Conservation (phyloP, 495 filamentous ascomycete species). For the Elasticomyces elasticus region DNA sequence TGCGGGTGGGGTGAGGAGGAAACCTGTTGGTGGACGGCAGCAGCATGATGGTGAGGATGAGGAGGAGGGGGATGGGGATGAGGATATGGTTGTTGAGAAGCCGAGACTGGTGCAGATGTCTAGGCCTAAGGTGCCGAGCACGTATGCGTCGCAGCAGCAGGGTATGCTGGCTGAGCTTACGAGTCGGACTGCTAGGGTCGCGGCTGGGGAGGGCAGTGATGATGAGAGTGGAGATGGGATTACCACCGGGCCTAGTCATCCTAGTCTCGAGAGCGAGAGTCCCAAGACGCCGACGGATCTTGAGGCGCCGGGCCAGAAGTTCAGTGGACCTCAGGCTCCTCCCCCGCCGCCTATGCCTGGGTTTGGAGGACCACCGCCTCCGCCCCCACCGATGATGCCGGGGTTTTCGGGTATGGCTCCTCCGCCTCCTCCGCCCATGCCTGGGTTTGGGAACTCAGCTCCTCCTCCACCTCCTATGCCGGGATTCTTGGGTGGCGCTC, state of each 20-base stretch:
- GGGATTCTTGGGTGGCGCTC: constrained; percentile 28
- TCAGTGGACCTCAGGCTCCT: constrained; percentile 37
- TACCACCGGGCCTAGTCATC: constrained; percentile 68
- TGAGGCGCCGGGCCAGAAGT: constrained; percentile 28
- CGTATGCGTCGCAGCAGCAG: constrained; percentile 42
- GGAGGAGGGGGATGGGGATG: constrained; percentile 33
- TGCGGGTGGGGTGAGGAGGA: constrained; percentile 17
- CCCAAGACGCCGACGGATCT: constrained; percentile 63
- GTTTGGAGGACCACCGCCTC: constrained; percentile 35
- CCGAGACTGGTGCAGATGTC: constrained; percentile 39
- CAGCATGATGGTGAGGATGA: constrained; percentile 31
- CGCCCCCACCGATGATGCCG: constrained; percentile 37
- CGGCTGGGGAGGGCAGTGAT: constrained; percentile 59
- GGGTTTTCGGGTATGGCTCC: constrained; percentile 28
- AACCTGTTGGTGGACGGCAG: constrained; percentile 25
- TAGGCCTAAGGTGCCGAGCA: constrained; percentile 61
- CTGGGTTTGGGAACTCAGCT: constrained; percentile 35
- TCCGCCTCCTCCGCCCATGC: constrained; percentile 33
- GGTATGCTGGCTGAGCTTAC: constrained; percentile 74
- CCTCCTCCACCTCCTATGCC: constrained; percentile 36
- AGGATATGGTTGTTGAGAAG: constrained; percentile 34
- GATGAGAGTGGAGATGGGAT: constrained; percentile 60
- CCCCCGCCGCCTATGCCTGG: constrained; percentile 38
- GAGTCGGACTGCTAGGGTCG: constrained; percentile 48
- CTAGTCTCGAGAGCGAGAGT: constrained; percentile 59